Base-by-base conservation (phyloP, 805 yeast species). In the Candida stauntonica region DNA sequence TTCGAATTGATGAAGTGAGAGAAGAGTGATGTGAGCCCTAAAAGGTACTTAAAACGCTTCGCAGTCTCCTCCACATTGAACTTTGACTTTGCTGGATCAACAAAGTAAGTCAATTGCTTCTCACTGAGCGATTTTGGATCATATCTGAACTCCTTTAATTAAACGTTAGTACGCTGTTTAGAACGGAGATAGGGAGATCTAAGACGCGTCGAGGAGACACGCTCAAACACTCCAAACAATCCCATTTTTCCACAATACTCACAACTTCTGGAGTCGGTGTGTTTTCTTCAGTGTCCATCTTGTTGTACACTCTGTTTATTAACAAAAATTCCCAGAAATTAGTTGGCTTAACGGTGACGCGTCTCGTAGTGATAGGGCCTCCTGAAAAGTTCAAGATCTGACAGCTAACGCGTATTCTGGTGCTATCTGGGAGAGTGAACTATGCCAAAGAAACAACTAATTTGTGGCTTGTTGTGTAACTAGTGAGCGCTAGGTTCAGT, bases 1-100 rank as follows among this genome's bases (percentile, higher is more conserved):
- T 79, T 79, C 30, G 73, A 68, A 38, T 75, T 74, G 47, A 83
- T 75, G 53, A 83, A 83, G 56, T 81, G 86, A 42, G 74, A 70
- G 61, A 83, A 83, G 35, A 83, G 62, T 14, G 73, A 74, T 5
- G 88, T 80, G 39, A 83, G 61, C 0, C 85, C 80, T 30, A 83
- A 56, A 26, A 83, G 62, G 57, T 83, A 79, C 48, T 74, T 74
- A 63, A 81, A 83, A 48, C 89, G 64, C 51, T 77, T 74, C 7
- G 80, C 75, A 0, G 87, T 81, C 29, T 73, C 79, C 35, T 72
- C 72, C 3, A 74, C 68, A 52, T 79, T 72, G 53, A 79, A 73
- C 26, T 58, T 58, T 27, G 52, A 54, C 58, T 37, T 61, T 57
- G 29, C 51, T 47, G 53, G 57, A 26, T 58, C 56, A 5, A 66